Conservation (phyloP, 306 rosid species). For the Oemleria cerasiformis region DNA sequence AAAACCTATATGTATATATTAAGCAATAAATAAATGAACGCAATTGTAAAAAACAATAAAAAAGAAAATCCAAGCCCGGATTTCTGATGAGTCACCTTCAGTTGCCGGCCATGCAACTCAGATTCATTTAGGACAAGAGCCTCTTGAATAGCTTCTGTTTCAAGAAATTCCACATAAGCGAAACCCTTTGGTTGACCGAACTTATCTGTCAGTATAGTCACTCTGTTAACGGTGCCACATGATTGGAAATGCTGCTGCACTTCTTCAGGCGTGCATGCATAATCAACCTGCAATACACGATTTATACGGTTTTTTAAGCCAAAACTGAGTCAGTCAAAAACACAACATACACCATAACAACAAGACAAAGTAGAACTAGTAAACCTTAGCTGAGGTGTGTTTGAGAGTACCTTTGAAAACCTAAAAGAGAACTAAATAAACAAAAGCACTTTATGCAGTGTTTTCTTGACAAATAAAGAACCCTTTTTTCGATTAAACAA, state of each 20-base stretch:
- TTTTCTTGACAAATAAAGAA: not conserved
- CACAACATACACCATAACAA: not conserved
- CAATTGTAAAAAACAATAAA: not conserved
- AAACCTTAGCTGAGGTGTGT: not conserved
- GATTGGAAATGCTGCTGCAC: slow-evolving; percentile 97
- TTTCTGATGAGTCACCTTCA: slow-evolving; percentile 49
- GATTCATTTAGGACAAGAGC: slow-evolving; percentile 76
- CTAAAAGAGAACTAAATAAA: not conserved
- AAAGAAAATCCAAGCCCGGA: slow-evolving; percentile 1
- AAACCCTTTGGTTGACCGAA: slow-evolving; percentile 95
- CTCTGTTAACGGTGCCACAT: slow-evolving; percentile 90
- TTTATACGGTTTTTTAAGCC: slow-evolving; percentile 24
- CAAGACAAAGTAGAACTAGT: not conserved
- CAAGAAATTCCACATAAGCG: slow-evolving; percentile 88
- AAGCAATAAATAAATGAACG: not conserved
- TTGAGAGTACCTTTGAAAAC: not conserved
- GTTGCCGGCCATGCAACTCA: slow-evolving; percentile 87
- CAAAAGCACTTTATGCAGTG: not conserved
- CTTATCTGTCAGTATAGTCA: slow-evolving; percentile 86
- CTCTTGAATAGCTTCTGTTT: slow-evolving; percentile 87
- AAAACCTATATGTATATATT: slow-evolving; percentile 47
- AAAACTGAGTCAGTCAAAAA: slow-evolving; percentile 20
- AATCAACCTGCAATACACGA: slow-evolving; percentile 71
- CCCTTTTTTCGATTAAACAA: too few species aligned
- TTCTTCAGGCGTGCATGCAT: slow-evolving; percentile 98